Base-by-base conservation (phyloP, 129 eudicot species). In the Flaveria brownii region DNA sequence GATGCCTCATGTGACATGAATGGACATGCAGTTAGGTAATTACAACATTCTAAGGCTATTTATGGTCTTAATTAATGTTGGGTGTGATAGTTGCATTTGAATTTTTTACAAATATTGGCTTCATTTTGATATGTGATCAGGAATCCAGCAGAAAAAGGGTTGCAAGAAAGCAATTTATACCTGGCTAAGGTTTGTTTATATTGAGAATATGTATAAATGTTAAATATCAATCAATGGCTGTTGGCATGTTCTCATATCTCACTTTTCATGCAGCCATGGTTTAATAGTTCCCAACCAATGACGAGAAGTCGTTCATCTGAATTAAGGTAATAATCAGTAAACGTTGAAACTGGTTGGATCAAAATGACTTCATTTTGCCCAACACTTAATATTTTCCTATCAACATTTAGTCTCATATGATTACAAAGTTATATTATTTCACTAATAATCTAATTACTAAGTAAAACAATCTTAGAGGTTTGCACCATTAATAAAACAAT, bases 261-360 rank as follows among this genome's bases (percentile, higher is more conserved):
- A 20, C 12, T 60, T 82, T 72, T 50, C 51, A 23, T 71, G 81
- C 85, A 89, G 88, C 88, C 90, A 50, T 87, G 96, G 96, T 85
- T 89, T 26, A 82, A 89, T 76, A 90, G 96, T 74, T 87, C 92
- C 78, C 96, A 87, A 71, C 96, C 96, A 5, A 87, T 90, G 92
- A 90, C 96, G 0, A 85, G 96, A 85, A 83, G 90, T 78, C 87
- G 92, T 22, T 90, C 92, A 14, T 90, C 96, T 60, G 90, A 90
- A 41, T 74, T 90, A 79, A 79, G 96, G 96, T 90, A 85, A 46
- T 51, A 5, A 50, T 25, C 3, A 26, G n/a, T 60, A 60, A 9
- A 0, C 15, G 22, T 52, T 74, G 41, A 22, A 46, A 20, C 0
- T 25, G 67, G 67, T 61, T 5, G 50, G 67, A 16, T 25, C 2